Percentiles rank a stretch among this genome's conserved stretches.
Evolutionary conservation across 2,329 filamentous ascomycete genomes (phyloP).

Genomic region (Aureobasidium sp.): DNA sequence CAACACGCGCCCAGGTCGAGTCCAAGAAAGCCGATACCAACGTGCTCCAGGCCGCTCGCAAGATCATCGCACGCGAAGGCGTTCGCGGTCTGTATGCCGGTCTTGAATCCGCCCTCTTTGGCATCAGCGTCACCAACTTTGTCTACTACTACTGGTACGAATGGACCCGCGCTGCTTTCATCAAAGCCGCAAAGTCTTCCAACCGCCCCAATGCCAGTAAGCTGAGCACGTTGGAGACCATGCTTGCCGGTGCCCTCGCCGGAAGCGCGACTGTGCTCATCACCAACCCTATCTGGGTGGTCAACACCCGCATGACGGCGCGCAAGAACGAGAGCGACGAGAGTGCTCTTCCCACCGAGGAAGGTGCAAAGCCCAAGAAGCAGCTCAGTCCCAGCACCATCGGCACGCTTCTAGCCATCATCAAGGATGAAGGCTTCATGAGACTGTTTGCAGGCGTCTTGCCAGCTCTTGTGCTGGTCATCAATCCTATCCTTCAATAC

Average conservation of each 20-base stretch:
- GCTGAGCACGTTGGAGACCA: slow-evolving; percentile 84
- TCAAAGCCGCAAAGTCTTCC: slow-evolving; percentile 24
- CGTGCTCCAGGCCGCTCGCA: slow-evolving; percentile 71
- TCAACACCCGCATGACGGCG: slow-evolving; percentile 97
- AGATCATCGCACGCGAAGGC: slow-evolving; percentile 87
- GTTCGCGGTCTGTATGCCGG: slow-evolving; percentile 83
- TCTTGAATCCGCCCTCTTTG: slow-evolving; percentile 87
- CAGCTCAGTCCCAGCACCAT: slow-evolving; percentile 62
- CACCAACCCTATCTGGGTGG: slow-evolving; percentile 98
- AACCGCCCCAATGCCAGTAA: slow-evolving; percentile 27
- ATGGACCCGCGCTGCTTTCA: slow-evolving; percentile 67
- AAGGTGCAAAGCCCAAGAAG: slow-evolving; percentile 25
- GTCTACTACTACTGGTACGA: slow-evolving; percentile 99
- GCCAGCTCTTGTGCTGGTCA: slow-evolving; percentile 84
- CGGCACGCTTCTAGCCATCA: slow-evolving; percentile 67
- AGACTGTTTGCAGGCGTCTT: slow-evolving; percentile 88
- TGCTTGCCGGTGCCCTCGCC: slow-evolving; percentile 89
- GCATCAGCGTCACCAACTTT: slow-evolving; percentile 97
- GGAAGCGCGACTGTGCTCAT: slow-evolving; percentile 89
- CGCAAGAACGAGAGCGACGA: slow-evolving; percentile 53
- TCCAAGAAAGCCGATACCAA: slow-evolving; percentile 83
- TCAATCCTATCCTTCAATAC: slow-evolving; percentile 98
- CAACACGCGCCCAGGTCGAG: slow-evolving; percentile 94
- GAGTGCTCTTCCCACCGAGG: slow-evolving; percentile 26
- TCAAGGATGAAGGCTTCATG: slow-evolving; percentile 73